phyloP scores from a whole-genome alignment of 2,329 filamentous ascomycete genomes.

The Calycina herbarum region DNA sequence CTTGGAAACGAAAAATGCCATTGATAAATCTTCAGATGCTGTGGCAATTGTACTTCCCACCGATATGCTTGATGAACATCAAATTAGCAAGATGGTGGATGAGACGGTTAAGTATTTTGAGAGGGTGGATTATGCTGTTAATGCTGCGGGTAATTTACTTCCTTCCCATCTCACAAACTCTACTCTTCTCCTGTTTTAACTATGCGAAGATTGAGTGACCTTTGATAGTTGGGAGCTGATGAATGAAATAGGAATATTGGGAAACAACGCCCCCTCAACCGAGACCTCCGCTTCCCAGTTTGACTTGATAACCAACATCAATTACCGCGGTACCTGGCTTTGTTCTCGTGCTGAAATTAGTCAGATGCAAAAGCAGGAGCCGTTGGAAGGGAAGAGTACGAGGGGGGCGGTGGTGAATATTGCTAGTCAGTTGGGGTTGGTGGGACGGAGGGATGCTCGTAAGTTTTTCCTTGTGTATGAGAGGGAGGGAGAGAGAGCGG shows the following conservation, averaged over 20 bases:
- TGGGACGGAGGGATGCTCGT: slow-evolving; percentile 45
- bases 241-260: slow-evolving; percentile 24
- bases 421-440: slow-evolving; percentile 45
- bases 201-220: too few species aligned
- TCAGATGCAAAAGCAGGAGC: slow-evolving; percentile 47
- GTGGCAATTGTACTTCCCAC: slow-evolving; percentile 34
- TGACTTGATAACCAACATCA: slow-evolving; percentile 44
- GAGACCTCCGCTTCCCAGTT: slow-evolving; percentile 42
- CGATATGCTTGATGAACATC: slow-evolving; percentile 41
- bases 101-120: slow-evolving; percentile 39
- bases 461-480: slow-evolving; percentile 16
- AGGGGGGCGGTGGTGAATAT: slow-evolving; percentile 49
- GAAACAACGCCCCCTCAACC: slow-evolving; percentile 27
- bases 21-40: slow-evolving; percentile 25
- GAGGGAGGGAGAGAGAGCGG: neutral
- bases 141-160: slow-evolving; percentile 41
- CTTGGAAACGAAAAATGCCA: slow-evolving; percentile 32
- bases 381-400: slow-evolving; percentile 44
- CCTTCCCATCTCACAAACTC: neutral
- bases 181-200: too few species aligned
- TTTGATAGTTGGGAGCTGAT: neutral
- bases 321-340: slow-evolving; percentile 48
- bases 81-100: slow-evolving; percentile 40
- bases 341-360: slow-evolving; percentile 44
- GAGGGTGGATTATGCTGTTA: slow-evolving; percentile 48